Base-by-base conservation (phyloP, 768 basidiomycete species). In the Mycena pura region DNA sequence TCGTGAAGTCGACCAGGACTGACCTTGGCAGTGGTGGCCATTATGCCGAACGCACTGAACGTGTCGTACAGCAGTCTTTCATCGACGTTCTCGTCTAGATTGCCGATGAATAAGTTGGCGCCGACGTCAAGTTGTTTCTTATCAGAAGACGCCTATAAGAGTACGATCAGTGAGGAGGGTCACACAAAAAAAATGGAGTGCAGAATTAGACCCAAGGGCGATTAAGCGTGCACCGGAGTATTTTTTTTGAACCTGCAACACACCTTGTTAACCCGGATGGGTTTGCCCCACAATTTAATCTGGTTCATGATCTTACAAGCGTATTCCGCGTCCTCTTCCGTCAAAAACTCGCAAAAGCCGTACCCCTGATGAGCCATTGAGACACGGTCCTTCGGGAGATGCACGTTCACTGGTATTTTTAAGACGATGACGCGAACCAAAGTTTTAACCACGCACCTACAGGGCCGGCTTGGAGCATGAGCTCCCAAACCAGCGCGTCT, bases 241-340 rank as follows among this genome's bases (percentile, higher is more conserved):
- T 25, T 24, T 41, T 17, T 50, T 40, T 14, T 31, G n/a, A 65
- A 69, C 52, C 68, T 72, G 68, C 43, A 48, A 79, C 88, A 71
- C 65, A 92, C 95, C 90, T 98, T 99, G 84, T 98, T 99, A 65
- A 99, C 96, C 66, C 97, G 85, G 60, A 99, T 97, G 29, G 97
- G 97, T 73, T 99, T 99, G 24, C 97, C 97, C 87, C 92, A 99
- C 52, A 99, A 77, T 77, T 99, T 99, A 74, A 99, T 99, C 83
- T 98, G 96, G 74, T 99, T 99, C 96, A 99, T 98, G 69, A 99
- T 98, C 84, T 98, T 97, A 85, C 96, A 98, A 58, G 95, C 96
- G 76, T 99, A 99, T 77, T 99, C 97, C 63, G 97, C 95, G 78
- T 99, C 97, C 75, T 97, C 96, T 80, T 99, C 96, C 36, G 95